A percentile compares a stretch with the other conserved stretches of the same genome.
Conservation (phyloP, 495 filamentous ascomycete species). For the Hypomontagnella submonticulosa region DNA sequence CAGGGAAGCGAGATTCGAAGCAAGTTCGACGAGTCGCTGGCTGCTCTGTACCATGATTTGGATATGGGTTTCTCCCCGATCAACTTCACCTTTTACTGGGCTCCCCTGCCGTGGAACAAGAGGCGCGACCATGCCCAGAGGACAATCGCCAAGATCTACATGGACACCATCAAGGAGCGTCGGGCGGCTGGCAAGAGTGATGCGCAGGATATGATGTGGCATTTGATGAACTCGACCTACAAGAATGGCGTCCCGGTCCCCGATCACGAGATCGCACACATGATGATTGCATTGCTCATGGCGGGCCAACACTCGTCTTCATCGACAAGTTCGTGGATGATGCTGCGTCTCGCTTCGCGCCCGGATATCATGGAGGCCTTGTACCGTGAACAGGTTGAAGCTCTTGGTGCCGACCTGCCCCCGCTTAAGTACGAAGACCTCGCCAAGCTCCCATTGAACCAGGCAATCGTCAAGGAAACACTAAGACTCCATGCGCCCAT, state of each 20-base stretch:
- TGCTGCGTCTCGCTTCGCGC: conserved; percentile 78
- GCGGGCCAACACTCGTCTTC: conserved; percentile 90
- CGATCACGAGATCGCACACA: conserved; percentile 85
- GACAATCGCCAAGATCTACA: conserved; percentile 80
- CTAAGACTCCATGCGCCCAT: conserved; percentile 84
- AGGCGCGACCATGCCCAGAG: conserved; percentile 79
- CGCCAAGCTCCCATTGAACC: conserved; percentile 73
- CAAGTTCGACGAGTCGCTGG: conserved; percentile 77
- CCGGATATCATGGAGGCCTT: conserved; percentile 79
- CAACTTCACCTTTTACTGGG: conserved; percentile 89
- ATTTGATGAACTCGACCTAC: conserved; percentile 82
- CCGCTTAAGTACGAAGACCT: conserved; percentile 75
- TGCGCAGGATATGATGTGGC: conserved; percentile 81
- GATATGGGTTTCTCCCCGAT: conserved; percentile 85
- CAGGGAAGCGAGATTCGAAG: conserved; percentile 84
- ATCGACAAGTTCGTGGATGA: conserved; percentile 82
- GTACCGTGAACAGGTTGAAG: conserved; percentile 75
- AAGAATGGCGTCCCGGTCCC: conserved; percentile 76
- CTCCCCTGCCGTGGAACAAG: conserved; percentile 85
- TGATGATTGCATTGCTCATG: conserved; percentile 93
- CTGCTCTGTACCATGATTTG: conserved; percentile 81
- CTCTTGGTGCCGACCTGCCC: conserved; percentile 70
- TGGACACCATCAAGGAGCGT: conserved; percentile 76
- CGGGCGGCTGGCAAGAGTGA: conserved; percentile 61
- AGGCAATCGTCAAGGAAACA: conserved; percentile 81